A percentile compares a stretch with the other conserved stretches of the same genome.
These are phyloP conservation scores for Hibiscus mutabilis DNA, from an alignment of 345 rosid species.

Conservation along the genomic window DNA sequence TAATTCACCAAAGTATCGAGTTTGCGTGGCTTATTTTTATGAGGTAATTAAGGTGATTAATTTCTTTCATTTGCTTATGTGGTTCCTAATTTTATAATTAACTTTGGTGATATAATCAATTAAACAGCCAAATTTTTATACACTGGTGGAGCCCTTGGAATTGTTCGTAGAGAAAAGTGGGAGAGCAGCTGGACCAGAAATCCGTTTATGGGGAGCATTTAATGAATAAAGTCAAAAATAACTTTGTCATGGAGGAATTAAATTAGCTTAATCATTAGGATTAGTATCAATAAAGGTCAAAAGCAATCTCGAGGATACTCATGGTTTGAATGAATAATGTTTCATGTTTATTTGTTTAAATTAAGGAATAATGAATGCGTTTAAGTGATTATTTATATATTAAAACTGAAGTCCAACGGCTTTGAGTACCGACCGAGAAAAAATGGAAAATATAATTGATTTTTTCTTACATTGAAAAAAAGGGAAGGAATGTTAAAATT, in stretches of 20 bases:
- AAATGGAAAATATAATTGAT: too few species aligned
- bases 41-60: conserved; percentile 43
- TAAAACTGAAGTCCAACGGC: too few species aligned
- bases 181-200: conserved; percentile 34
- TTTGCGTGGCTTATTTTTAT: conserved; percentile 64
- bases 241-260: conserved; percentile 35
- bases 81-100: neutral
- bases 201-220: conserved; percentile 86
- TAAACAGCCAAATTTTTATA: conserved; percentile 58
- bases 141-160: conserved; percentile 70
- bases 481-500: too few species aligned
- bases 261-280: neutral
- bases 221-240: conserved; percentile 57
- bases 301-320: neutral
- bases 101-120: neutral
- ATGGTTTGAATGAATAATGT: neutral
- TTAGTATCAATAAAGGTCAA: neutral
- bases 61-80: neutral
- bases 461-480: too few species aligned
- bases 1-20: conserved; percentile 47
- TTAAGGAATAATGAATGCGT: too few species aligned
- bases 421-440: too few species aligned
- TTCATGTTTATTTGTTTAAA: neutral
- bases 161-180: conserved; percentile 42
- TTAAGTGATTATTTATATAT: too few species aligned